A percentile compares a stretch with the other conserved stretches of the same genome.
Conservation (phyloP, 768 basidiomycete species). For the Macrocybe gigantea region DNA sequence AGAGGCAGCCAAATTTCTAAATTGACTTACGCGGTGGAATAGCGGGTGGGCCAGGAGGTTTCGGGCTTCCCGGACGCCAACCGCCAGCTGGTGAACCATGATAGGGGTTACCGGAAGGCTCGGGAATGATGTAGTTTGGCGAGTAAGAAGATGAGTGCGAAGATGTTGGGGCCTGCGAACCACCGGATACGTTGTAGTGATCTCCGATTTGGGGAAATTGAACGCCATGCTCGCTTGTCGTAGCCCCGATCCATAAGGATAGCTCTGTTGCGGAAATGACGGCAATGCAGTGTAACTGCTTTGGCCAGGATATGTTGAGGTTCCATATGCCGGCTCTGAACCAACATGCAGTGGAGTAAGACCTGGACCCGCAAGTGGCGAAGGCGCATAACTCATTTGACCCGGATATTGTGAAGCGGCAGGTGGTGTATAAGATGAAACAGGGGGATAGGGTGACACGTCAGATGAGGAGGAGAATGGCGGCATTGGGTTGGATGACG, state of each 20-base stretch:
- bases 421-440: constrained; percentile 15
- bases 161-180: constrained; percentile 1
- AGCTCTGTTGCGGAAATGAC: too few species aligned
- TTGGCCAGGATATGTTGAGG: constrained; percentile 20
- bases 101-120: constrained; percentile 5
- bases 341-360: constrained; percentile 7
- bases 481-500: neutral
- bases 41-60: constrained; percentile 20
- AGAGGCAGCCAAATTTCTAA: constrained; percentile 4
- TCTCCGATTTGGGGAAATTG: constrained; percentile 21
- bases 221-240: constrained; percentile 6
- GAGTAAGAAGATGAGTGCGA: constrained; percentile 11
- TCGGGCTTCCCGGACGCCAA: constrained; percentile 15
- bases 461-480: neutral
- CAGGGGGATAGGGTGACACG: neutral
- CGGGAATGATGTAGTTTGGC: constrained; percentile 11
- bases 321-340: constrained; percentile 8
- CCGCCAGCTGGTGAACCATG: constrained; percentile 12
- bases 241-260: too few species aligned
- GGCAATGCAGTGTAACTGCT: neutral
- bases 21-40: constrained; percentile 30
- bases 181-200: constrained; percentile 11
- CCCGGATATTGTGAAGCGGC: constrained; percentile 8
- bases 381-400: constrained; percentile 5
- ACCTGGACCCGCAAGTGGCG: constrained; percentile 10